These are phyloP conservation scores for Endothia cerciana DNA, from an alignment of 2,329 filamentous ascomycete genomes.

Conservation along the genomic window DNA sequence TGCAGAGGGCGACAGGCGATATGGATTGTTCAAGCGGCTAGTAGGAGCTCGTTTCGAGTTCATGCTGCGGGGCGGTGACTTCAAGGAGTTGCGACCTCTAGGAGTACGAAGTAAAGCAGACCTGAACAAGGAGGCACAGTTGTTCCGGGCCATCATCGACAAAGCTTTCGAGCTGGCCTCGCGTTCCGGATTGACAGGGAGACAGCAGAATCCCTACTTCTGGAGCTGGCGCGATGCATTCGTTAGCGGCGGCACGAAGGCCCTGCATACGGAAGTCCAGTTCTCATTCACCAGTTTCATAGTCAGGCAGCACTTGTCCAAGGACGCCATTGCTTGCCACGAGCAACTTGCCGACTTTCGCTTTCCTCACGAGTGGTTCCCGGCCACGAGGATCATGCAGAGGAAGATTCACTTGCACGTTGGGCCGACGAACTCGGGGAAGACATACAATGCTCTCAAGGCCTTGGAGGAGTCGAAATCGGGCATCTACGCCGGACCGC, in stretches of 20 bases:
- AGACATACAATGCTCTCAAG: slow-evolving; percentile 93
- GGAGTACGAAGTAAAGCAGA: slow-evolving; percentile 45
- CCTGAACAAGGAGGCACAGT: slow-evolving; percentile 47
- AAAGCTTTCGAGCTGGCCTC: slow-evolving; percentile 50
- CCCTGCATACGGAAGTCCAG: slow-evolving; percentile 61
- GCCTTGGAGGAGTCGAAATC: slow-evolving; percentile 74
- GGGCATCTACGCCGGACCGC: slow-evolving; percentile 88
- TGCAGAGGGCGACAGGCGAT: slow-evolving; percentile 5
- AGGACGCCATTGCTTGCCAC: slow-evolving; percentile 61
- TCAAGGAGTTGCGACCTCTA: slow-evolving; percentile 39
- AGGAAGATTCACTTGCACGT: slow-evolving; percentile 90
- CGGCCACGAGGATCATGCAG: slow-evolving; percentile 77
- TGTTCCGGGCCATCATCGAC: slow-evolving; percentile 51
- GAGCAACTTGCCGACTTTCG: slow-evolving; percentile 76
- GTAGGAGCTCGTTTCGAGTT: slow-evolving; percentile 40
- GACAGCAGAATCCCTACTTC: slow-evolving; percentile 57
- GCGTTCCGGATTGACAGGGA: slow-evolving; percentile 41
- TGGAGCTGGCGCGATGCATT: slow-evolving; percentile 64
- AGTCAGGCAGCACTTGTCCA: slow-evolving; percentile 59
- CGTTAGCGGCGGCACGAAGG: slow-evolving; percentile 52
- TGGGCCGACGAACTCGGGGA: slow-evolving; percentile 96
- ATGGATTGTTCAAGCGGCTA: slow-evolving; percentile 34
- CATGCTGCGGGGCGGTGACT: slow-evolving; percentile 39
- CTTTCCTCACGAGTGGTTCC: slow-evolving; percentile 93
- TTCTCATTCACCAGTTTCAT: slow-evolving; percentile 72